These are phyloP conservation scores for Alopecurus myosuroides DNA, from an alignment of 176 grass and related monocot species.

Conservation along the genomic window DNA sequence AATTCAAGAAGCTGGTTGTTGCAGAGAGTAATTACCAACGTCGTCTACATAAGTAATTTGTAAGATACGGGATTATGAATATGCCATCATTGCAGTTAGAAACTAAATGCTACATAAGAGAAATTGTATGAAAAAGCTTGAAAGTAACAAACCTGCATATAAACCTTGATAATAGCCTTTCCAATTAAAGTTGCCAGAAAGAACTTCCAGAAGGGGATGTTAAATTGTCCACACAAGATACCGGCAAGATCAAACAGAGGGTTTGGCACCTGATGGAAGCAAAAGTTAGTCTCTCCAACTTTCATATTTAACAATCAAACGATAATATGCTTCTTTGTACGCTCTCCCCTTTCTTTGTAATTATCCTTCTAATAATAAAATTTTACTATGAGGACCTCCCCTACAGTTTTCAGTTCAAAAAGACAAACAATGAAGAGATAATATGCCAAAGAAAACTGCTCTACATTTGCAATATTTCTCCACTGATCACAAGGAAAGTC, in stretches of 20 bases:
- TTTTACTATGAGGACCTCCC: background rate
- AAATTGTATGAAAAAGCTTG: conserved; percentile 4
- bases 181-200: conserved; percentile 92
- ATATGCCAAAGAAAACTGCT: conserved; percentile 1
- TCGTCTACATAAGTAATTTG: conserved; percentile 54
- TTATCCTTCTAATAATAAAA: background rate
- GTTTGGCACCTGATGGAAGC: conserved; percentile 73
- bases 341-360: background rate
- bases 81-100: background rate
- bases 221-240: conserved; percentile 92
- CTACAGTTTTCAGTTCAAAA: background rate
- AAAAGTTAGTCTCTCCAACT: conserved; percentile 26
- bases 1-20: conserved; percentile 96
- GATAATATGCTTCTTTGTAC: background rate
- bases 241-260: conserved; percentile 90
- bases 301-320: conserved; percentile 1
- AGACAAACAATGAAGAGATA: background rate
- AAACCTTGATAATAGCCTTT: conserved; percentile 93
- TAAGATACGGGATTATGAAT: background rate
- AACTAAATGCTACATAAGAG: conserved; percentile 1
- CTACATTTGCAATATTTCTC: background rate
- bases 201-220: conserved; percentile 91
- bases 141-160: conserved; percentile 66
- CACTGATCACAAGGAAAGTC: conserved; percentile 6
- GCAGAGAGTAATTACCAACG: conserved; percentile 73